Evolutionary conservation across 2,329 filamentous ascomycete species (phyloP).

Genomic region (Fusarium ramigenum): DNA sequence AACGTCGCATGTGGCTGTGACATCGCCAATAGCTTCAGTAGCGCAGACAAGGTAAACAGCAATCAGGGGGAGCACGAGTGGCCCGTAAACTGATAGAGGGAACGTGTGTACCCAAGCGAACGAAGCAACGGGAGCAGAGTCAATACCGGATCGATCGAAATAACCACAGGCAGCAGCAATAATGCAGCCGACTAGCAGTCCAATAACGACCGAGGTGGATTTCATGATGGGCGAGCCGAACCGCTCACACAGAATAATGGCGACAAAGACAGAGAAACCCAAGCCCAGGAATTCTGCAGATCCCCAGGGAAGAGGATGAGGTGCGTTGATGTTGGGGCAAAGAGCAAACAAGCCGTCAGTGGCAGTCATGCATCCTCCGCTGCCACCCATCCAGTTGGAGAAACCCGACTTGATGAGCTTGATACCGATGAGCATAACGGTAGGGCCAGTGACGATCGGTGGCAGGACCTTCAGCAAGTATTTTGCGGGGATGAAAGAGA

Average conservation of each 20-base stretch:
- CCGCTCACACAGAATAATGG: slow-evolving; percentile 82
- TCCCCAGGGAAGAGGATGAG: slow-evolving; percentile 80
- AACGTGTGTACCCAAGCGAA: slow-evolving; percentile 87
- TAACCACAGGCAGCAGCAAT: slow-evolving; percentile 82
- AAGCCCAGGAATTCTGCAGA: slow-evolving; percentile 80
- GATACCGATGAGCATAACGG: slow-evolving; percentile 76
- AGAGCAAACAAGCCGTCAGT: slow-evolving; percentile 66
- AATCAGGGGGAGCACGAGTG: slow-evolving; percentile 76
- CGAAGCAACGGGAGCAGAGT: slow-evolving; percentile 73
- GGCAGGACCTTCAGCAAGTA: slow-evolving; percentile 79
- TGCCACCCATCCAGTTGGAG: slow-evolving; percentile 81
- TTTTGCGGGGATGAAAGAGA: slow-evolving; percentile 78
- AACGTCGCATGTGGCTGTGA: slow-evolving; percentile 84
- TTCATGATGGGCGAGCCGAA: slow-evolving; percentile 89
- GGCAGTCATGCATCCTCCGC: slow-evolving; percentile 63
- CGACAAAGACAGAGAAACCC: slow-evolving; percentile 81
- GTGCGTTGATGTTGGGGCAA: slow-evolving; percentile 74
- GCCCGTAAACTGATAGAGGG: slow-evolving; percentile 74
- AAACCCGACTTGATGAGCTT: slow-evolving; percentile 77
- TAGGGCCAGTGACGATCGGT: slow-evolving; percentile 79
- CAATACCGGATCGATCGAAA: slow-evolving; percentile 78
- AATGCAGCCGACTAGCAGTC: slow-evolving; percentile 78
- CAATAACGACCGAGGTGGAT: slow-evolving; percentile 78
- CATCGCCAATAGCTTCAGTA: slow-evolving; percentile 83
- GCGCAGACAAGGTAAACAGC: slow-evolving; percentile 77